phyloP scores from a whole-genome alignment of 1,284 basidiomycete genomes.

The Porogramme epimiltina region DNA sequence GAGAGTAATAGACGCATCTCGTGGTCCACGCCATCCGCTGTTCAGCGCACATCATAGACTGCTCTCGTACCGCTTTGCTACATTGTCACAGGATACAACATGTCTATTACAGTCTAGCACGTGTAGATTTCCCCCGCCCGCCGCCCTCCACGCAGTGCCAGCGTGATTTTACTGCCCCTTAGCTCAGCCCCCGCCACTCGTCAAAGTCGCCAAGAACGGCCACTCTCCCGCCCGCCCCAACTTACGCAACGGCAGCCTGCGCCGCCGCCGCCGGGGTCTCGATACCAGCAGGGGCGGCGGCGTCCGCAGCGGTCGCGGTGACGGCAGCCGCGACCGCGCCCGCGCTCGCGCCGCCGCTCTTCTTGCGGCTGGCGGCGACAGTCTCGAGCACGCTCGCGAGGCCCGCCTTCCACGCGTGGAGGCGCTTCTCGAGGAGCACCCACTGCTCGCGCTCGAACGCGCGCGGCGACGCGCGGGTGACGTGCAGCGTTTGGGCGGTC shows the following conservation, averaged over 20 bases:
- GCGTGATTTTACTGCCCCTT: slow-evolving; percentile 2
- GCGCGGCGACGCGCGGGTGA: slow-evolving; percentile 79
- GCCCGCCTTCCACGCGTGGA: slow-evolving; percentile 81
- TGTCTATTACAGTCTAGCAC: slow-evolving; percentile 15
- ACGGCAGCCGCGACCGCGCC: slow-evolving; percentile 1
- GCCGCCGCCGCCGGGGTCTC: slow-evolving; percentile 25
- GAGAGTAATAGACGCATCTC: not conserved
- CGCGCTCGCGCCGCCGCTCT: slow-evolving; percentile 23
- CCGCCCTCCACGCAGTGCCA: not conserved
- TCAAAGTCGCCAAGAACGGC: too few species aligned
- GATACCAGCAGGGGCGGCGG: slow-evolving; percentile 11
- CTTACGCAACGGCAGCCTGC: slow-evolving; percentile 27
- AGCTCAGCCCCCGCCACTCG: not conserved
- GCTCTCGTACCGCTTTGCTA: slow-evolving; percentile 13
- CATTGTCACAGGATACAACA: slow-evolving; percentile 20
- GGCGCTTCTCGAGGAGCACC: slow-evolving; percentile 78
- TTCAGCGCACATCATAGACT: slow-evolving; percentile 8
- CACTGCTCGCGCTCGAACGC: slow-evolving; percentile 82
- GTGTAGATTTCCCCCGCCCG: slow-evolving; percentile 7
- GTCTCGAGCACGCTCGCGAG: slow-evolving; percentile 70
- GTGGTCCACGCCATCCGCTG: too few species aligned
- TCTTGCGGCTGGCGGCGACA: slow-evolving; percentile 60
- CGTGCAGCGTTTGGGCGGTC: slow-evolving; percentile 72
- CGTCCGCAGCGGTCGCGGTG: not conserved
- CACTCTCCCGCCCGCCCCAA: not conserved